phyloP scores from a whole-genome alignment of 306 rosid genomes.

The Aeschynomene evenia region DNA sequence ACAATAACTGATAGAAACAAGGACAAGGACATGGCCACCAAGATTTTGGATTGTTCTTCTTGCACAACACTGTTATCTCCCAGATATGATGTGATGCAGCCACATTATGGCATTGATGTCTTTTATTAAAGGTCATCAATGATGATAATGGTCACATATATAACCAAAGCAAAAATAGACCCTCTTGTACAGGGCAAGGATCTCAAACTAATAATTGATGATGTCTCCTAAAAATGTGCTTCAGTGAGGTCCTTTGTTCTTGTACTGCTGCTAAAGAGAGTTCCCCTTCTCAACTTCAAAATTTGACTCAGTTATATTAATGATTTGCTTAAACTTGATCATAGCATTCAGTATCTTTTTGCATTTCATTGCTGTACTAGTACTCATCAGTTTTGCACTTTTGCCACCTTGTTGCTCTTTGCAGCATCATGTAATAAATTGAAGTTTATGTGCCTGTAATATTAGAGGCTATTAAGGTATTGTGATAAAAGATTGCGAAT shows the following conservation, averaged over 20 bases:
- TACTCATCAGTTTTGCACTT: slow-evolving; percentile 24
- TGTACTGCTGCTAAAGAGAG: slow-evolving; percentile 37
- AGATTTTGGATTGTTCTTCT: slow-evolving; percentile 4
- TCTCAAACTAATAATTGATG: slow-evolving; percentile 21
- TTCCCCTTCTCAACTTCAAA: slow-evolving; percentile 56
- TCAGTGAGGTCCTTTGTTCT: slow-evolving; percentile 27
- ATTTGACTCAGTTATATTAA: not conserved
- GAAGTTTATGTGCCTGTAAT: slow-evolving; percentile 5
- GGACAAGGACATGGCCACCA: not conserved
- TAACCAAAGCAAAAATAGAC: slow-evolving; percentile 8
- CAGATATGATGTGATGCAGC: not conserved
- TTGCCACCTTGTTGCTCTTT: not conserved
- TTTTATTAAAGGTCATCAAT: slow-evolving; percentile 23
- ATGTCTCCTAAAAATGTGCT: slow-evolving; percentile 14
- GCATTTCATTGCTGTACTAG: slow-evolving; percentile 3
- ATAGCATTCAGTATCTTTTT: not conserved
- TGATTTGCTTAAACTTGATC: slow-evolving; percentile 20
- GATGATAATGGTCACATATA: slow-evolving; percentile 10
- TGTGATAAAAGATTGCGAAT: not conserved
- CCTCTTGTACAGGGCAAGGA: slow-evolving; percentile 36
- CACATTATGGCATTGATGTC: slow-evolving; percentile 2
- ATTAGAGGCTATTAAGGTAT: not conserved
- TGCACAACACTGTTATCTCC: not conserved
- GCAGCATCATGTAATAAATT: slow-evolving; percentile 22
- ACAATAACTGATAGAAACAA: not conserved